A percentile compares a stretch with the other conserved stretches of the same genome.
phyloP scores from a whole-genome alignment of 139 green algal genomes.

The Coccomyxa sp. region DNA sequence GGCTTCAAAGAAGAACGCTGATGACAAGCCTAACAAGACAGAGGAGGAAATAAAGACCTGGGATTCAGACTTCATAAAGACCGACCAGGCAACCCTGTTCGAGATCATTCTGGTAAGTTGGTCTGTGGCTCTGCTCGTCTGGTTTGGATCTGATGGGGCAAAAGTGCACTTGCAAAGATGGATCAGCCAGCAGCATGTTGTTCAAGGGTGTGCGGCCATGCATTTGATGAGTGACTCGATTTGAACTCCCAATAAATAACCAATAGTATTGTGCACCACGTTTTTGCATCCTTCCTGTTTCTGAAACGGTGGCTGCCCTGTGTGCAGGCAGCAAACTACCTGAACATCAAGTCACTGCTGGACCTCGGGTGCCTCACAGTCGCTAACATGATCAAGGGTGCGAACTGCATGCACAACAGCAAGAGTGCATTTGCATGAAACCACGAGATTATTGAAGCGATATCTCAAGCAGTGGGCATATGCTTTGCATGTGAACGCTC shows the following conservation, averaged over 20 bases:
- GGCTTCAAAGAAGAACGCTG: slow-evolving; percentile 57
- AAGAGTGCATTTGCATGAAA: neutral
- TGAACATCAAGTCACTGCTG: slow-evolving; percentile 98
- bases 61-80: slow-evolving; percentile 94
- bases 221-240: neutral
- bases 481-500: neutral
- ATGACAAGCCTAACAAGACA: slow-evolving; percentile 63
- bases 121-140: neutral
- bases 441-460: neutral
- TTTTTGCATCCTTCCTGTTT: too few species aligned
- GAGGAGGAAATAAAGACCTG: slow-evolving; percentile 91
- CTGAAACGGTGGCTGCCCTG: too few species aligned
- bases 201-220: neutral
- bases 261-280: too few species aligned
- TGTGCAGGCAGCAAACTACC: slow-evolving; percentile 93
- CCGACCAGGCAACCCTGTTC: slow-evolving; percentile 96
- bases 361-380: slow-evolving; percentile 97
- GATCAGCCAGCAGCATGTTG: neutral
- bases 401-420: neutral
- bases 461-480: neutral
- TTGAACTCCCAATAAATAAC: neutral
- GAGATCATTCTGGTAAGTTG: slow-evolving; percentile 91
- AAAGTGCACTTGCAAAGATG: neutral
- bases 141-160: neutral
- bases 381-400: slow-evolving; percentile 96